Conservation (phyloP, 2,329 filamentous ascomycete genomes). For the Exophiala sideris region DNA sequence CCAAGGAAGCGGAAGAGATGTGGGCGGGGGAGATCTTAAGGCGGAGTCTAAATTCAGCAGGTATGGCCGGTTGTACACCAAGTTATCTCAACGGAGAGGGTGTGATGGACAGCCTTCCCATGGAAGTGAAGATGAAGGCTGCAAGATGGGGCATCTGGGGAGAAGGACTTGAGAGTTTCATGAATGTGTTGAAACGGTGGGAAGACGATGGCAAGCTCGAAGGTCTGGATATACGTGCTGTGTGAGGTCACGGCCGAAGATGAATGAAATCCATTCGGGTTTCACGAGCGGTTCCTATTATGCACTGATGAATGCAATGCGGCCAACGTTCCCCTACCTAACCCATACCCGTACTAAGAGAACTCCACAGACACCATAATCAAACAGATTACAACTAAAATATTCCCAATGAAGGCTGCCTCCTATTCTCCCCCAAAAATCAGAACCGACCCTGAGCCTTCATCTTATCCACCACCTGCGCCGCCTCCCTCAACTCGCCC, state of each 20-base stretch:
- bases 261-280: no score
- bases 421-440: no score
- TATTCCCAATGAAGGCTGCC: no score
- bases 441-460: neutral
- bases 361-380: no score
- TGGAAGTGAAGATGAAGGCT: slow-evolving; percentile 34
- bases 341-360: no score
- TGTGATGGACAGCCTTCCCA: slow-evolving; percentile 24
- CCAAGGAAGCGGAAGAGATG: slow-evolving; percentile 44
- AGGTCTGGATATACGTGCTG: slow-evolving; percentile 14
- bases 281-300: neutral
- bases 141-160: slow-evolving; percentile 33
- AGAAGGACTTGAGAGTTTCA: slow-evolving; percentile 34
- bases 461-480: neutral
- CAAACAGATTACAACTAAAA: no score
- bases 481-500: slow-evolving; percentile 3
- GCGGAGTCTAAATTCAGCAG: slow-evolving; percentile 40
- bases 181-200: slow-evolving; percentile 26
- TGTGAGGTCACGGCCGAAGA: no score
- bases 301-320: neutral
- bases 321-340: neutral
- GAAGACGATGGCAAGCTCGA: slow-evolving; percentile 32
- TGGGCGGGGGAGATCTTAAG: slow-evolving; percentile 45
- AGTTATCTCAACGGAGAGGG: slow-evolving; percentile 53
- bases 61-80: slow-evolving; percentile 52